Evolutionary conservation across 148 eudicot species (phyloP).

Genomic region (Cornus suecica): DNA sequence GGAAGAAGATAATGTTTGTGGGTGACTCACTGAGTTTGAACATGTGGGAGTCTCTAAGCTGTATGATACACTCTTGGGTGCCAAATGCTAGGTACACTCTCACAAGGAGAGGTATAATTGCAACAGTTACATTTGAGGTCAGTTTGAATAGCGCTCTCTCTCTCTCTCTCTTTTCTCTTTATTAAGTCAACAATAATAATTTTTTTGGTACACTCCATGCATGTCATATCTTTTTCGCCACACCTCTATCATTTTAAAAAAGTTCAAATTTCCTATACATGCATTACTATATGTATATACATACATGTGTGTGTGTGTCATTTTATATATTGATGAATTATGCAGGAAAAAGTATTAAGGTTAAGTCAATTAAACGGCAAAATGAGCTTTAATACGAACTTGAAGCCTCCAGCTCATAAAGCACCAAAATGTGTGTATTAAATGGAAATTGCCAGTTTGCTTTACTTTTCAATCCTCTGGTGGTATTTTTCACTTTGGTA

Average conservation of each 20-base stretch:
- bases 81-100: conserved; percentile 56
- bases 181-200: not conserved
- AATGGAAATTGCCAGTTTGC: no score
- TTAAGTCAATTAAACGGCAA: no score
- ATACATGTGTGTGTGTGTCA: no score
- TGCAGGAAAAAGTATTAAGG: no score
- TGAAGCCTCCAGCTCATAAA: no score
- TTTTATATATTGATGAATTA: no score
- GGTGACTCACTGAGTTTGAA: conserved; percentile 81
- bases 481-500: not conserved
- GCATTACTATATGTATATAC: no score
- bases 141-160: not conserved
- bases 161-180: not conserved
- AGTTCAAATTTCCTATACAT: no score
- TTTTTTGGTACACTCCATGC: not conserved
- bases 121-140: conserved; percentile 66
- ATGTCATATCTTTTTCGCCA: no score
- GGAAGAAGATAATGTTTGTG: conserved; percentile 90
- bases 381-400: no score
- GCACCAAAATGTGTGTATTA: no score
- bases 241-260: no score
- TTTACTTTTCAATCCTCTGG: not conserved
- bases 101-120: conserved; percentile 31
- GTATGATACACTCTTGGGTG: conserved; percentile 75
- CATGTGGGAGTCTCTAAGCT: conserved; percentile 71